Evolutionary conservation across 2,329 filamentous ascomycete genomes (phyloP).

Genomic region (Penicillium sp.): DNA sequence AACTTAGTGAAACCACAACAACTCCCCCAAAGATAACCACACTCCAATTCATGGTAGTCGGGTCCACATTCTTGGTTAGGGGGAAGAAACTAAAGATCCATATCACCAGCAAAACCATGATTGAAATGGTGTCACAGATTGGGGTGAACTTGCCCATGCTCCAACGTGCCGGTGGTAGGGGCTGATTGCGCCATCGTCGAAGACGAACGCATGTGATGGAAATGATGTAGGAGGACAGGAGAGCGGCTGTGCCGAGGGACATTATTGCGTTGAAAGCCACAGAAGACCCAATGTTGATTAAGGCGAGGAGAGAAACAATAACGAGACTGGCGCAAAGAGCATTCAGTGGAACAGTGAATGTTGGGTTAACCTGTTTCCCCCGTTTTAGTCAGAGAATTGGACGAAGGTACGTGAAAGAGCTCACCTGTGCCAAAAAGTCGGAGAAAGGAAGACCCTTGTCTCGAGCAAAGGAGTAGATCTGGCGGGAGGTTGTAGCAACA

Average conservation of each 20-base stretch:
- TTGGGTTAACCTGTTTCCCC: background rate
- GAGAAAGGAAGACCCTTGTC: background rate
- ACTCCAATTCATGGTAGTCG: background rate
- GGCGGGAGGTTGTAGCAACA: conserved; percentile 8
- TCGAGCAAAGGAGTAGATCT: background rate
- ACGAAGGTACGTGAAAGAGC: background rate
- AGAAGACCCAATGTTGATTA: conserved; percentile 34
- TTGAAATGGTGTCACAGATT: background rate
- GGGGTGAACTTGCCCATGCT: background rate
- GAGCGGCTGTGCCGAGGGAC: conserved; percentile 33
- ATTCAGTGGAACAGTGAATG: conserved; percentile 15
- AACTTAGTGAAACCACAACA: background rate
- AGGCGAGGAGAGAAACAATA: conserved; percentile 25
- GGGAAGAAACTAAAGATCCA: background rate
- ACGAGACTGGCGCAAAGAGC: conserved; percentile 16
- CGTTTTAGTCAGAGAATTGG: background rate
- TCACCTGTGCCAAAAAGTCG: background rate
- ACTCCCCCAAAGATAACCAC: background rate
- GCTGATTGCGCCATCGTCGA: background rate
- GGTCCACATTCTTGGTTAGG: background rate
- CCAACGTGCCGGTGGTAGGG: background rate
- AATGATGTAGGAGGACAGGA: conserved; percentile 35
- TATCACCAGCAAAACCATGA: background rate
- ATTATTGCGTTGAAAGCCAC: conserved; percentile 44
- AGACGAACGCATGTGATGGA: background rate